A percentile compares a stretch with the other conserved stretches of the same genome.
phyloP scores from a whole-genome alignment of 805 yeast species.

The Jamesozyma piceae region DNA sequence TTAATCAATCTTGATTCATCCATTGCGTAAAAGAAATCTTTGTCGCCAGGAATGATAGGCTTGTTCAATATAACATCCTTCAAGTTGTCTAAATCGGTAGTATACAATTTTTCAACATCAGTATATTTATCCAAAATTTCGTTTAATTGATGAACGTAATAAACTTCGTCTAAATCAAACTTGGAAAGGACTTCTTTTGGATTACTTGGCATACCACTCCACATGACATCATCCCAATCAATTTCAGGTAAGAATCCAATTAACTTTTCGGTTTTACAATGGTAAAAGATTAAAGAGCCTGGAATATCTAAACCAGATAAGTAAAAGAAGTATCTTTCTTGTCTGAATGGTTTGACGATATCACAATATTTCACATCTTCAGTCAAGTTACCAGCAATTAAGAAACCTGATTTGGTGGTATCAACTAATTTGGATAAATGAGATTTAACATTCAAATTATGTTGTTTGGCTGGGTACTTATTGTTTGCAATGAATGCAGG shows the following conservation, averaged over 20 bases:
- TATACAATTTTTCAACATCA: conserved; percentile 26
- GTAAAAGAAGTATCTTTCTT: conserved; percentile 84
- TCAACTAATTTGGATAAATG: conserved; percentile 29
- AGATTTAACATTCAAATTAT: conserved; percentile 47
- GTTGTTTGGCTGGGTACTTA: conserved; percentile 79
- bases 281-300: conserved; percentile 60
- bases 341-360: conserved; percentile 69
- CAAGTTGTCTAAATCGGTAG: conserved; percentile 48
- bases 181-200: conserved; percentile 51
- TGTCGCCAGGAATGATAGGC: conserved; percentile 33
- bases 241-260: conserved; percentile 73
- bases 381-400: conserved; percentile 51
- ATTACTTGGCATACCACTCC: conserved; percentile 85
- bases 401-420: conserved; percentile 34
- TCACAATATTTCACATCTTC: conserved; percentile 69
- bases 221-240: conserved; percentile 85
- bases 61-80: conserved; percentile 15
- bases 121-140: conserved; percentile 26
- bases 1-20: conserved; percentile 83
- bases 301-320: conserved; percentile 76
- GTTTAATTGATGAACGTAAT: conserved; percentile 46
- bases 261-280: conserved; percentile 43
- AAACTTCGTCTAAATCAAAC: conserved; percentile 78
- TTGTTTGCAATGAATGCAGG: conserved; percentile 18
- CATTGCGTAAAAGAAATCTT: conserved; percentile 55